Base-by-base conservation (phyloP, 768 basidiomycete genomes). In the Neoboletus brunneissimus region DNA sequence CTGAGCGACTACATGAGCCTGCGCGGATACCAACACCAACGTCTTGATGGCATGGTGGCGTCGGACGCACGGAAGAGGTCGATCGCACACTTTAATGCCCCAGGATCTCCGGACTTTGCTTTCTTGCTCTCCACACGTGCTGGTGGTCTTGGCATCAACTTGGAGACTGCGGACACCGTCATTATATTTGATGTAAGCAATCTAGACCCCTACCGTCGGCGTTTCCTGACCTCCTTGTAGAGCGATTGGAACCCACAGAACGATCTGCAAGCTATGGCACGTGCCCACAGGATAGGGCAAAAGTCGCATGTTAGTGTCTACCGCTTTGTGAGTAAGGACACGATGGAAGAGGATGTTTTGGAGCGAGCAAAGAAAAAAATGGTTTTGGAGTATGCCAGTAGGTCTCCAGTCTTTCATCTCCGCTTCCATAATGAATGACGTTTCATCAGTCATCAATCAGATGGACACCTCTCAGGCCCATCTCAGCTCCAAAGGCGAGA, bases 241-340 rank as follows among this genome's bases (percentile, higher is more conserved):
- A 95, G 92, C 70, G 94, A 96, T 70, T 96, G 94, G 91, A 98
- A 98, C 72, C 95, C 95, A 18, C 95, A 97, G 73, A 98, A 98
- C 72, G 97, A 98, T 69, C 74, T 99, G 58, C 96, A 98, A 74
- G 97, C 97, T 4, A 98, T 98, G 97, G 97, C 97, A 54, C 88
- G 97, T 58, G 97, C 97, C 0, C 97, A 99, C 76, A 90, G 97
- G 57, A 98, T 99, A 67, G 97, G 97, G 4, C 97, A 98, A 72
- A 98, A 98, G 76, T 91, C 89, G 37, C 97, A 99, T 74, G 97
- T 99, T 65, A 98, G 87, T 68, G 97, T 99, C 47, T 98, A 98
- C 73, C 89, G 96, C 27, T 94, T 98, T 70, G 94, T 99, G 67
- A 95, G 93, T 68, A 98, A 98, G 75, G 97, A 98, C 67, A 98